Percentiles rank a stretch among this genome's conserved stretches.
Conservation (phyloP, 2,329 filamentous ascomycete genomes). For the Colletotrichum sp. region DNA sequence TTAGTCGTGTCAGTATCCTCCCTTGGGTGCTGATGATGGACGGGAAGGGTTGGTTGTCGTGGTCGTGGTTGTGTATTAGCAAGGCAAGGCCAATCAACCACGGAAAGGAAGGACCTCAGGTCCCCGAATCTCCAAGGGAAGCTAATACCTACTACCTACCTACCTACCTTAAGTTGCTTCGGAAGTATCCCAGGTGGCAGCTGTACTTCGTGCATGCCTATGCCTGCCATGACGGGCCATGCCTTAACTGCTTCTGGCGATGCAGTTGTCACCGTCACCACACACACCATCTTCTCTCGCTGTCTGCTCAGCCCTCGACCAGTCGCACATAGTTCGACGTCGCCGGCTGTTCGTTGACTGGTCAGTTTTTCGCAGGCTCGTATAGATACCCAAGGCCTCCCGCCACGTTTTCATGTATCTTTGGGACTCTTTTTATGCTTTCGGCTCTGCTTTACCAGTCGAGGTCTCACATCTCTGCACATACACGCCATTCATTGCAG, state of each 20-base stretch:
- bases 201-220: background rate
- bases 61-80: background rate
- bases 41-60: background rate
- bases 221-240: background rate
- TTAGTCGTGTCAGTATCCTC: background rate
- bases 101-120: background rate
- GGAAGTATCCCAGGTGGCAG: background rate
- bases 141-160: background rate
- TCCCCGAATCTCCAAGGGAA: background rate
- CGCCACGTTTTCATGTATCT: background rate
- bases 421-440: background rate
- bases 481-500: background rate
- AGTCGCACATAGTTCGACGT: background rate
- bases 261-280: background rate
- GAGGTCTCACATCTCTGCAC: background rate
- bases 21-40: background rate
- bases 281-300: background rate
- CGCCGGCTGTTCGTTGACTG: background rate
- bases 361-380: slow-evolving; percentile 1
- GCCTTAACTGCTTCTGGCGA: background rate
- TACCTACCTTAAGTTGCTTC: background rate
- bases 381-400: slow-evolving; percentile 17
- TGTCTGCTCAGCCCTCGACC: background rate
- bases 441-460: background rate
- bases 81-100: background rate